Evolutionary conservation across 2,329 filamentous ascomycete genomes (phyloP).

Genomic region (Ceratocystis cubensis): DNA sequence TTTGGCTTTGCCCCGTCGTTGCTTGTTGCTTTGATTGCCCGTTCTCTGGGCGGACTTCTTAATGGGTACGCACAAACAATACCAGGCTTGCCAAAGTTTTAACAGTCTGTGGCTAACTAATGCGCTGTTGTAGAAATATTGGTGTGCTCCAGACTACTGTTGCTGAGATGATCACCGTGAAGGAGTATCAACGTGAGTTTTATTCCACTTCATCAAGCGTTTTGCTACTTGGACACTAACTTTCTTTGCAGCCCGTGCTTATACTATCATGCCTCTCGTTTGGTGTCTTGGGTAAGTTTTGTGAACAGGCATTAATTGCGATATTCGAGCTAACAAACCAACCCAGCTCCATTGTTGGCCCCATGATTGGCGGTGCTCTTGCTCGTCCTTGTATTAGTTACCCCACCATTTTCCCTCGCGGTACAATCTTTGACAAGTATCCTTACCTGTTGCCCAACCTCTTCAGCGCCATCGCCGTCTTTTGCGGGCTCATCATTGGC

Average conservation of each 20-base stretch:
- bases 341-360: slow-evolving; percentile 72
- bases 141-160: slow-evolving; percentile 92
- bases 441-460: slow-evolving; percentile 88
- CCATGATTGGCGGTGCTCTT: slow-evolving; percentile 78
- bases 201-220: background rate
- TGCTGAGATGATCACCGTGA: slow-evolving; percentile 81
- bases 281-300: slow-evolving; percentile 79
- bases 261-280: slow-evolving; percentile 94
- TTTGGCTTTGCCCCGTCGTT: slow-evolving; percentile 85
- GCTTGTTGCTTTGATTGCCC: slow-evolving; percentile 69
- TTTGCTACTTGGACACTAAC: slow-evolving; percentile 24
- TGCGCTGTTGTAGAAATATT: slow-evolving; percentile 53
- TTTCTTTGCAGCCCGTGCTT: slow-evolving; percentile 59
- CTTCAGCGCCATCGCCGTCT: slow-evolving; percentile 70
- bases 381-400: slow-evolving; percentile 78
- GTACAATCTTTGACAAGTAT: slow-evolving; percentile 70
- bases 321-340: background rate
- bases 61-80: slow-evolving; percentile 56
- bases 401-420: slow-evolving; percentile 56
- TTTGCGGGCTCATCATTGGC: slow-evolving; percentile 63
- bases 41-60: slow-evolving; percentile 76
- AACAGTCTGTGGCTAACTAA: slow-evolving; percentile 7
- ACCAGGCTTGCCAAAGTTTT: background rate
- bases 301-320: background rate
- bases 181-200: slow-evolving; percentile 74